Conservation (phyloP, 345 rosid genomes). For the Clausena lansium region DNA sequence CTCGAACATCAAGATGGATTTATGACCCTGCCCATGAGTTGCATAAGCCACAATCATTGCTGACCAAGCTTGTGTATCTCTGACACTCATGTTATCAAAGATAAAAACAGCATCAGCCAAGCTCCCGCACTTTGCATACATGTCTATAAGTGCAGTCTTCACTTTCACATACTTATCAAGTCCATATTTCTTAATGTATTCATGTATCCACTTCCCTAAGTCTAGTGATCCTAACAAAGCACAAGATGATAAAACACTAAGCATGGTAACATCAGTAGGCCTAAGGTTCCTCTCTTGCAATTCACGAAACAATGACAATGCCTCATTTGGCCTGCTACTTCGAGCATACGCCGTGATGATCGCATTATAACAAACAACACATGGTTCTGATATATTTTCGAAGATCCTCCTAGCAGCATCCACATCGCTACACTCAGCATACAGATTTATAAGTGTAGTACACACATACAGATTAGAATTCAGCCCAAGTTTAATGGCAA, state of each 20-base stretch:
- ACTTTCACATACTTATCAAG: constrained; percentile 56
- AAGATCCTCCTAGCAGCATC: constrained; percentile 60
- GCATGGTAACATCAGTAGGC: constrained; percentile 74
- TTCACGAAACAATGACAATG: constrained; percentile 65
- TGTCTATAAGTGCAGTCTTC: constrained; percentile 77
- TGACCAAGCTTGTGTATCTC: constrained; percentile 85
- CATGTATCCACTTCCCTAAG: constrained; percentile 85
- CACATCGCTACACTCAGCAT: constrained; percentile 62
- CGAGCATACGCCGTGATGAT: constrained; percentile 67
- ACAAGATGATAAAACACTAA: constrained; percentile 79
- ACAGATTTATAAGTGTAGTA: constrained; percentile 72
- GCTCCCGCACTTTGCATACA: constrained; percentile 95
- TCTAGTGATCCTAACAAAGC: constrained; percentile 78
- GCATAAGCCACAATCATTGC: constrained; percentile 87
- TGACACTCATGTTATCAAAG: constrained; percentile 51
- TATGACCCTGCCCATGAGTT: constrained; percentile 65
- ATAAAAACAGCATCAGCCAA: constrained; percentile 59
- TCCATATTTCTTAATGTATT: constrained; percentile 54
- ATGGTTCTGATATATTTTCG: constrained; percentile 50
- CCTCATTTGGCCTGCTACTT: constrained; percentile 68
- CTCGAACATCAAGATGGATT: constrained; percentile 55
- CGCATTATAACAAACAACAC: constrained; percentile 74
- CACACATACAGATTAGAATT: constrained; percentile 45
- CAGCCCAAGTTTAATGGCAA: constrained; percentile 53
- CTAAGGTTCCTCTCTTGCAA: constrained; percentile 55